Conservation (phyloP, 371 early-diverging fungal genomes). For the Umbelopsis sp. region DNA sequence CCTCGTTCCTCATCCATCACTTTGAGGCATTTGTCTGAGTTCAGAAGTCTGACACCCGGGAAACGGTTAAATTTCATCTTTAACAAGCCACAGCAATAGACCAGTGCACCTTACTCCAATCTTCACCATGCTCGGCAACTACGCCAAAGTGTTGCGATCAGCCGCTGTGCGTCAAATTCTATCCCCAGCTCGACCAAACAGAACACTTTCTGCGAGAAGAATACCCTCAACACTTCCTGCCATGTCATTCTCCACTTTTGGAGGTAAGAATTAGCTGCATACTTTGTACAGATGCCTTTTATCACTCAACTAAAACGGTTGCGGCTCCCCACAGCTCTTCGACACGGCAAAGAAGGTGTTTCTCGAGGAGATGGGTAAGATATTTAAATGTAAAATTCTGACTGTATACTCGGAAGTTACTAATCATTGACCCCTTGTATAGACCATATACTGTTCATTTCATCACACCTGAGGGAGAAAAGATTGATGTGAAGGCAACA, state of each 20-base stretch:
- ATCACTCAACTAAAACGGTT: neutral
- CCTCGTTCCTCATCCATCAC: no score
- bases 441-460: slow-evolving; percentile 64
- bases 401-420: neutral
- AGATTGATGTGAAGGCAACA: slow-evolving; percentile 74
- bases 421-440: neutral
- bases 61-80: neutral
- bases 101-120: neutral
- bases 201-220: neutral
- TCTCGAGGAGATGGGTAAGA: slow-evolving; percentile 25
- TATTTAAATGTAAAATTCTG: no score
- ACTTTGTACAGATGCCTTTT: neutral
- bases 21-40: slow-evolving; percentile 6
- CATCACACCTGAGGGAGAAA: slow-evolving; percentile 76
- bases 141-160: neutral
- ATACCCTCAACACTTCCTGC: slow-evolving; percentile 5
- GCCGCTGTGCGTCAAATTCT: neutral
- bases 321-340: slow-evolving; percentile 16
- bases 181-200: neutral
- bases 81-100: slow-evolving; percentile 6
- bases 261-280: slow-evolving; percentile 8
- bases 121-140: slow-evolving; percentile 11
- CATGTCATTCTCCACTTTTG: slow-evolving; percentile 20
- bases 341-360: slow-evolving; percentile 26
- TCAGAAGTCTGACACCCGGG: neutral